Base-by-base conservation (phyloP, 163 green algal species). In the Chlamydomonas reinhardtii region DNA sequence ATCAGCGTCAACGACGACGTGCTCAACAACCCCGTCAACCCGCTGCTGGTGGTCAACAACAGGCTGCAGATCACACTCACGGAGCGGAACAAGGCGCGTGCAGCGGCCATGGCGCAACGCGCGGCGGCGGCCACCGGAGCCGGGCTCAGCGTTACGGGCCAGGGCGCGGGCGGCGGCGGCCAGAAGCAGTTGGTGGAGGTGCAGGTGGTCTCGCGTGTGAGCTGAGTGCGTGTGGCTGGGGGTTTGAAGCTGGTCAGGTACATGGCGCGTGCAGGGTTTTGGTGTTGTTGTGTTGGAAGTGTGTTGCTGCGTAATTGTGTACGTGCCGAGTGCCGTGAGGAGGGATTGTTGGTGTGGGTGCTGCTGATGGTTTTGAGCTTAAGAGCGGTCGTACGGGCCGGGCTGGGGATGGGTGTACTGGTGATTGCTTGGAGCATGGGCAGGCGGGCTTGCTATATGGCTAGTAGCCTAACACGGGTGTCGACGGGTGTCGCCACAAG, bases 1-100 rank as follows among this genome's bases (percentile, higher is more conserved):
- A 96, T 97, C 78, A 93, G 83, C 62, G 95, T 98, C 39, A 97
- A 96, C 88, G 91, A 94, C 48, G 93, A 96, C 52, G 95, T 97
- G 34, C 90, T 98, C 61, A 95, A 96, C 87, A 94, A 95, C 84
- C 95, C 95, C 31, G 84, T 91, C 70, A 98, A 98, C 92, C 93
- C 94, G 71, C 92, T 98, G 35, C 85, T 97, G 74, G 92, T 98
- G 19, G 91, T 98, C 83, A 98, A 98, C 90, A 89, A 96, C 61
- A 83, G 92, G 22, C 88, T 97, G 89, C 95, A 96, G 82, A 80
- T 93, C 62, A 93, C 90, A 20, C 86, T 93, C 22, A 81, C 90
- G 52, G 90, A 93, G 79, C 86, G 90, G 70, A 91, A 93, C 90
- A 93, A 93, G 86, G 90, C 90, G 20, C 75, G 86, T 15, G 61